These are phyloP conservation scores for Ashbya aceris DNA, from an alignment of 1,139 yeast species.

Conservation along the genomic window DNA sequence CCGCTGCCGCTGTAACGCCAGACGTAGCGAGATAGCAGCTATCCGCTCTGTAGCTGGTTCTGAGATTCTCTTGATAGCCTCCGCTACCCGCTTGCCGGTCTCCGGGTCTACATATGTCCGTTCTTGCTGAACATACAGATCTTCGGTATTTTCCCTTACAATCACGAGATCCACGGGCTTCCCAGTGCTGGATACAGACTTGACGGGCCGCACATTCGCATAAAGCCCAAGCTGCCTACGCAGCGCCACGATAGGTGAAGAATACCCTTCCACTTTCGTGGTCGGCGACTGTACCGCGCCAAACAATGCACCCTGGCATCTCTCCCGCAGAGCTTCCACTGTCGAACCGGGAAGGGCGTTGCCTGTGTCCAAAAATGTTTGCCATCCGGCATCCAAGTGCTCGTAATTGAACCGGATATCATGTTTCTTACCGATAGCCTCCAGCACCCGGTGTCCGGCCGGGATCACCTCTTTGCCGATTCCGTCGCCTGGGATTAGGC, in stretches of 20 bases:
- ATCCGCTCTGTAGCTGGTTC: constrained; percentile 80
- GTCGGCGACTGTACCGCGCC: constrained; percentile 97
- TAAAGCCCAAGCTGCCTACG: constrained; percentile 90
- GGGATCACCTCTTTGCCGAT: constrained; percentile 97
- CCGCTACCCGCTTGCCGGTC: constrained; percentile 81
- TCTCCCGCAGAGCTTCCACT: constrained; percentile 62
- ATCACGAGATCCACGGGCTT: constrained; percentile 95
- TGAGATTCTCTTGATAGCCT: constrained; percentile 92
- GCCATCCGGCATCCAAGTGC: constrained; percentile 88
- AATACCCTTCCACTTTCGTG: constrained; percentile 88
- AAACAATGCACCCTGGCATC: constrained; percentile 94
- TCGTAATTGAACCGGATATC: constrained; percentile 79
- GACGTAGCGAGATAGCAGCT: constrained; percentile 84
- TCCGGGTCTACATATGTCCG: constrained; percentile 58
- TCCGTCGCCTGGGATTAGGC: constrained; percentile 95
- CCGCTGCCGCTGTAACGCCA: constrained; percentile 79
- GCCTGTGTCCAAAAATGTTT: constrained; percentile 85
- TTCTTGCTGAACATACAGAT: constrained; percentile 90
- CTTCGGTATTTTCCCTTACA: constrained; percentile 97
- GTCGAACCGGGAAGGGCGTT: constrained; percentile 92
- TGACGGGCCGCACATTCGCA: constrained; percentile 96
- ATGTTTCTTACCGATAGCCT: constrained; percentile 64
- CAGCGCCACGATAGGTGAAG: constrained; percentile 95
- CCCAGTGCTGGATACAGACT: constrained; percentile 73
- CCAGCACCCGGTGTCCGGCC: constrained; percentile 78